A percentile compares a stretch with the other conserved stretches of the same genome.
These are phyloP conservation scores for Cicer judaicum DNA, from an alignment of 306 rosid genomes.

Conservation along the genomic window DNA sequence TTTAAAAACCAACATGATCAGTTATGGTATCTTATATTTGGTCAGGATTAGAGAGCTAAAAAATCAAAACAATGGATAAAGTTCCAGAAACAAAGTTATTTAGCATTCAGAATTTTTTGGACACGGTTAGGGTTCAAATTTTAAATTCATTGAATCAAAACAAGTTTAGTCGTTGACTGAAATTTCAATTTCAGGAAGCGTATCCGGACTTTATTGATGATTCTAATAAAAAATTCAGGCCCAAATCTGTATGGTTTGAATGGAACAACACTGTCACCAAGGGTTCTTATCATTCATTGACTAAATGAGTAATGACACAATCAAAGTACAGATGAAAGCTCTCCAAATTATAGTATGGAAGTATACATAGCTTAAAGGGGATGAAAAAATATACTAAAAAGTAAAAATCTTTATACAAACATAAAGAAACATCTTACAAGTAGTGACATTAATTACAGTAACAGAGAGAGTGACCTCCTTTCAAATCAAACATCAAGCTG, in stretches of 20 bases:
- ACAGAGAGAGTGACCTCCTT: constrained; percentile 36
- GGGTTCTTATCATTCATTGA: background rate
- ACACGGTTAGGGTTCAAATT: too few relatives aligned
- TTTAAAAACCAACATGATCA: too few relatives aligned
- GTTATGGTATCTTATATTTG: too few relatives aligned
- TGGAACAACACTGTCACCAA: background rate
- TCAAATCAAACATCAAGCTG: constrained; percentile 35
- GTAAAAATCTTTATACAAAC: constrained; percentile 50
- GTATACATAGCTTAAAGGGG: constrained; percentile 3
- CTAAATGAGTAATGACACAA: background rate
- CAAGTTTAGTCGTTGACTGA: background rate
- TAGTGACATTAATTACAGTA: constrained; percentile 47
- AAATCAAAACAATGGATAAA: background rate
- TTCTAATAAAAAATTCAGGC: background rate
- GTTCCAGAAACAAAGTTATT: background rate
- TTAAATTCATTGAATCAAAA: too few relatives aligned
- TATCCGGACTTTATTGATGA: background rate
- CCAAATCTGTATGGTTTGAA: background rate
- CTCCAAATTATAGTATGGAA: constrained; percentile 9
- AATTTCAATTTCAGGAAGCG: too few relatives aligned
- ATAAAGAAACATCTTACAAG: constrained; percentile 39
- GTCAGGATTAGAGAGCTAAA: background rate
- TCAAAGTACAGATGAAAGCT: background rate
- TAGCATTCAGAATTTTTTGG: too few relatives aligned
- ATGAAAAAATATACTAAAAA: constrained; percentile 27